phyloP scores from a whole-genome alignment of 2,329 filamentous ascomycete species.

The Aureobasidium vineae region DNA sequence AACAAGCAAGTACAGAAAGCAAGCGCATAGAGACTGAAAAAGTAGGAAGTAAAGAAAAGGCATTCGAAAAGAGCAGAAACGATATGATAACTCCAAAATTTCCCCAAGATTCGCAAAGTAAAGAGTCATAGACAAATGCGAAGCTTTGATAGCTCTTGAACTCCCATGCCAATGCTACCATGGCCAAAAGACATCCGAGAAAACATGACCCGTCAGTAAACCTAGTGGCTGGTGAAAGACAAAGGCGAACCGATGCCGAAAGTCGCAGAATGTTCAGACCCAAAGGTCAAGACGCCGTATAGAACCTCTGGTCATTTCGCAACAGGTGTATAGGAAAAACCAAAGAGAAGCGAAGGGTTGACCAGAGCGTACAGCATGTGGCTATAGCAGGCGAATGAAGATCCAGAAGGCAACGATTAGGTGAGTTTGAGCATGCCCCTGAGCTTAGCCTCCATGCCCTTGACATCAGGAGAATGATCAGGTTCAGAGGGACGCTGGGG shows the following conservation, averaged over 20 bases:
- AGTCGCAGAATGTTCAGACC: neutral
- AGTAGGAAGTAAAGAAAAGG: neutral
- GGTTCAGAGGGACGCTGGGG: constrained; percentile 20
- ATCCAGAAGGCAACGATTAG: neutral
- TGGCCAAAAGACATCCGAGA: neutral
- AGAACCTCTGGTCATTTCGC: neutral
- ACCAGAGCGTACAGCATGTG: neutral
- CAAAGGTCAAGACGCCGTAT: neutral
- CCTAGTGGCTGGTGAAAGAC: neutral
- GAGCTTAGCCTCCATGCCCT: constrained; percentile 43
- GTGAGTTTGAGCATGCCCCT: constrained; percentile 42
- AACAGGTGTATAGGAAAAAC: neutral
- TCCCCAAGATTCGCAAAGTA: neutral
- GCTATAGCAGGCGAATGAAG: neutral
- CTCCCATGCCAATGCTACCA: neutral
- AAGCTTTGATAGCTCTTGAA: neutral
- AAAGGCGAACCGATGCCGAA: neutral
- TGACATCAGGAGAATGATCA: constrained; percentile 34
- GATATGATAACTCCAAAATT: neutral
- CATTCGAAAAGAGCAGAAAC: neutral
- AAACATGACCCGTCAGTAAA: neutral
- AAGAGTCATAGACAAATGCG: neutral
- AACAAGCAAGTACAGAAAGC: neutral
- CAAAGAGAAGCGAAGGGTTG: neutral
- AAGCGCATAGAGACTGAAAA: neutral